phyloP scores from a whole-genome alignment of 306 rosid species.

The Prunus campanulata region DNA sequence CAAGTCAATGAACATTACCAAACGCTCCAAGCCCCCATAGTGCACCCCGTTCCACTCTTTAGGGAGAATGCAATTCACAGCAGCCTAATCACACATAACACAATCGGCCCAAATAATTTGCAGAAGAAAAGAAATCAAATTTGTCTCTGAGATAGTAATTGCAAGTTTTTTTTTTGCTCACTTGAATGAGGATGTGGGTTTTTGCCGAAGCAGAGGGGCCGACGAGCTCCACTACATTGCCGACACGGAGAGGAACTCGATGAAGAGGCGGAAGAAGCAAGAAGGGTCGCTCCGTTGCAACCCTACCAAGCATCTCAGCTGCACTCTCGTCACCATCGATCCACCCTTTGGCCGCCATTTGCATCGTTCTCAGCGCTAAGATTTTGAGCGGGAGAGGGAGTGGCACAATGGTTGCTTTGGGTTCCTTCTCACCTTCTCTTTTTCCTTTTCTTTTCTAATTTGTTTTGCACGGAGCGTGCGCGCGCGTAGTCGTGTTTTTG shows the following conservation, averaged over 20 bases:
- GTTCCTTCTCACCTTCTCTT: too few relatives aligned
- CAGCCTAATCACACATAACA: slow-evolving; percentile 35
- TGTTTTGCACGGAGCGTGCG: too few relatives aligned
- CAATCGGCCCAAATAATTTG: background rate
- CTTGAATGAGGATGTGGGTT: slow-evolving; percentile 72
- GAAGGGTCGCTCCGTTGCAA: slow-evolving; percentile 50
- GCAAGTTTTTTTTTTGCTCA: background rate
- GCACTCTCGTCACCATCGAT: slow-evolving; percentile 66
- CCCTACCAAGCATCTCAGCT: slow-evolving; percentile 53
- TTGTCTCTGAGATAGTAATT: background rate
- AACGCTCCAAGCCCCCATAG: slow-evolving; percentile 67
- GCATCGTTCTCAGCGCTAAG: background rate
- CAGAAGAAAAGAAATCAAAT: background rate
- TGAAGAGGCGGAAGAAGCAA: slow-evolving; percentile 71
- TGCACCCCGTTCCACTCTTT: slow-evolving; percentile 61
- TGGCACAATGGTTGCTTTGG: background rate
- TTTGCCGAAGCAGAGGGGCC: slow-evolving; percentile 89
- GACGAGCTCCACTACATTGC: slow-evolving; percentile 77
- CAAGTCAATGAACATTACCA: slow-evolving; percentile 68
- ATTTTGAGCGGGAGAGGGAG: slow-evolving; percentile 4
- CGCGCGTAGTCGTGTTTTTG: background rate
- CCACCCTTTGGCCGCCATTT: slow-evolving; percentile 44
- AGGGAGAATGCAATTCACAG: slow-evolving; percentile 73
- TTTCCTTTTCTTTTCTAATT: too few relatives aligned
- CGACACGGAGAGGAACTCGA: slow-evolving; percentile 69